A percentile compares a stretch with the other conserved stretches of the same genome.
phyloP scores from a whole-genome alignment of 345 rosid species.

The Arabis alpina region DNA sequence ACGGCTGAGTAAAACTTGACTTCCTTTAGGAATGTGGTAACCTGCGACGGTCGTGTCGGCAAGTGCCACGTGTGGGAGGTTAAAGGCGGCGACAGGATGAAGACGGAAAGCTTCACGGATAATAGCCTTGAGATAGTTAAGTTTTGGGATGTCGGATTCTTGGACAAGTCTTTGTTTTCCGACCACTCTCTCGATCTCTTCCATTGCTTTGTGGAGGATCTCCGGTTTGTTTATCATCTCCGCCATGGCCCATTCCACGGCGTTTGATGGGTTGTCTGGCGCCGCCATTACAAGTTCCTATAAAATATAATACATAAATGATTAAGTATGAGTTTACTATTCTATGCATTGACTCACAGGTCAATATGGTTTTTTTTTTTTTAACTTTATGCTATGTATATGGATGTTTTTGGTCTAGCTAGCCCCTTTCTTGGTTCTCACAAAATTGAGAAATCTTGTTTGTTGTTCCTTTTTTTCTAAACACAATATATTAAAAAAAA shows the following conservation, averaged over 20 bases:
- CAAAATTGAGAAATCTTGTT: no score
- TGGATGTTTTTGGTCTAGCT: background rate
- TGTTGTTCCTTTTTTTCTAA: background rate
- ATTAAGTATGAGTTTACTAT: constrained; percentile 7
- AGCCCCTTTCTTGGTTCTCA: no score
- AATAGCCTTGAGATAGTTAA: constrained; percentile 49
- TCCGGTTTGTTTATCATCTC: constrained; percentile 56
- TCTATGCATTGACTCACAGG: constrained; percentile 10
- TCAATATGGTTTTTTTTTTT: background rate
- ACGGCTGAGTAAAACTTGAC: constrained; percentile 52
- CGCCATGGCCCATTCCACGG: constrained; percentile 55
- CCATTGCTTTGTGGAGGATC: constrained; percentile 46
- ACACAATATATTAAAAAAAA: no score
- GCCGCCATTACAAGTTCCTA: constrained; percentile 55
- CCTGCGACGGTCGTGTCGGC: constrained; percentile 47
- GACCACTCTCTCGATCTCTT: constrained; percentile 52
- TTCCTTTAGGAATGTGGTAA: constrained; percentile 51
- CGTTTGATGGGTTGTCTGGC: constrained; percentile 57
- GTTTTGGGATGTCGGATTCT: constrained; percentile 53
- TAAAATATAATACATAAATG: background rate
- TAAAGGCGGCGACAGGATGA: constrained; percentile 54
- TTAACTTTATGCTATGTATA: background rate
- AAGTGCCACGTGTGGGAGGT: constrained; percentile 49
- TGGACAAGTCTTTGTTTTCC: constrained; percentile 53
- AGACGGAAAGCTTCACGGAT: constrained; percentile 51